These are phyloP conservation scores for Parastagonospora nodorum DNA, from an alignment of 2,329 filamentous ascomycete genomes.

Conservation along the genomic window DNA sequence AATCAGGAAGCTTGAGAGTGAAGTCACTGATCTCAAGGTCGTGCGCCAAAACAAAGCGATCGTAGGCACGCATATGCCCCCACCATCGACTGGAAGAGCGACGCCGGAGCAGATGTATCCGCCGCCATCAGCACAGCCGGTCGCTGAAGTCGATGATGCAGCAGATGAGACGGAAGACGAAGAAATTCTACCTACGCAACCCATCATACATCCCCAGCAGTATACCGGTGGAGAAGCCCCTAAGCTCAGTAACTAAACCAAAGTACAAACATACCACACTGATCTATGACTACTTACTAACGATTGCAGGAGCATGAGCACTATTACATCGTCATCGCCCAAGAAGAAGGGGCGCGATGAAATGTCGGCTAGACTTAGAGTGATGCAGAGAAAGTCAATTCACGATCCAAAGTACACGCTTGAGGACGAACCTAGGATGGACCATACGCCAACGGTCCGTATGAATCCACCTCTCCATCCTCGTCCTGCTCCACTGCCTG, in stretches of 20 bases:
- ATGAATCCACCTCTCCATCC: neutral
- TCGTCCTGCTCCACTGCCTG: neutral
- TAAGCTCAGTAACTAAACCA: neutral
- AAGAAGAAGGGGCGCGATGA: conserved; percentile 6
- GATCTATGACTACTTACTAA: conserved; percentile 3
- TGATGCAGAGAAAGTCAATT: conserved; percentile 27
- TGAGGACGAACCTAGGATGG: neutral
- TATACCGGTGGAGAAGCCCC: conserved; percentile 7
- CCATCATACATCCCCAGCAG: neutral
- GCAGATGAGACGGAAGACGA: conserved; percentile 16
- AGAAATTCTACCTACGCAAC: neutral
- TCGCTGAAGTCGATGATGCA: neutral
- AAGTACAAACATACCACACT: neutral
- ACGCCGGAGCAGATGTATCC: no score
- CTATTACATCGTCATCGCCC: conserved; percentile 3
- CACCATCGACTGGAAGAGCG: neutral
- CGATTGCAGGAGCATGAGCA: neutral
- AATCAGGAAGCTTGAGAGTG: conserved; percentile 13
- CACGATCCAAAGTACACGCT: conserved; percentile 16
- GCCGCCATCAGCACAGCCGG: neutral
- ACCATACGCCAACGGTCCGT: neutral
- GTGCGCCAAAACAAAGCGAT: neutral
- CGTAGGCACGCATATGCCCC: neutral
- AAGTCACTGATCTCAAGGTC: conserved; percentile 9
- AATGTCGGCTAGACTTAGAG: conserved; percentile 19